These are phyloP conservation scores for Mortierella sp. DNA, from an alignment of 371 early-diverging fungal genomes.

Conservation along the genomic window DNA sequence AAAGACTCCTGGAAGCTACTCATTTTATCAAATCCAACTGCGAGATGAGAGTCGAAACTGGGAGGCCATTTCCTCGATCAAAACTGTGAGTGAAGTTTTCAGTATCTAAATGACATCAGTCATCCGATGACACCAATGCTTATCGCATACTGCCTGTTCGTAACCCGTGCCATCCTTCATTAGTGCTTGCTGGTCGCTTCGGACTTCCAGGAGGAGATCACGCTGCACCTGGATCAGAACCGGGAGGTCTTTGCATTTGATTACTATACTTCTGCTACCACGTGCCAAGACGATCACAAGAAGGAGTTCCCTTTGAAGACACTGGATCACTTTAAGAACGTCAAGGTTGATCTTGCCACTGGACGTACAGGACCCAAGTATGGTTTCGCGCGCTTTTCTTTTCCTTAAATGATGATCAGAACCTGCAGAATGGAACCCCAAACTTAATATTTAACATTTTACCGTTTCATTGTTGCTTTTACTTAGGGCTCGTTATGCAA, in stretches of 20 bases:
- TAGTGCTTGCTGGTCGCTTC: slow-evolving; percentile 49
- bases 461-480: background rate
- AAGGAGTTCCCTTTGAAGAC: slow-evolving; percentile 28
- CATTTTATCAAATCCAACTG: slow-evolving; percentile 48
- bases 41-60: slow-evolving; percentile 40
- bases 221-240: slow-evolving; percentile 39
- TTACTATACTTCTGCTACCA: slow-evolving; percentile 24
- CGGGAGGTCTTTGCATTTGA: slow-evolving; percentile 41
- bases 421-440: too few species aligned
- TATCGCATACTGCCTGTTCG: too few species aligned
- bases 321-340: slow-evolving; percentile 37
- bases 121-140: too few species aligned
- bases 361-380: slow-evolving; percentile 32
- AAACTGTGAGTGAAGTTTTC: slow-evolving; percentile 32
- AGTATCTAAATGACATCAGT: too few species aligned
- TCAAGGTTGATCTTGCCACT: slow-evolving; percentile 18
- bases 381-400: background rate
- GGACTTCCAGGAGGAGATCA: slow-evolving; percentile 37
- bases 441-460: too few species aligned
- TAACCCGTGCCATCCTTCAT: too few species aligned
- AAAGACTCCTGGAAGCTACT: slow-evolving; percentile 32
- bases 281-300: slow-evolving; percentile 18
- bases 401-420: background rate
- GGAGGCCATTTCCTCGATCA: slow-evolving; percentile 51
- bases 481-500: slow-evolving; percentile 28